Evolutionary conservation across 139 green algal species (phyloP).

Genomic region (Gonium pectorale): DNA sequence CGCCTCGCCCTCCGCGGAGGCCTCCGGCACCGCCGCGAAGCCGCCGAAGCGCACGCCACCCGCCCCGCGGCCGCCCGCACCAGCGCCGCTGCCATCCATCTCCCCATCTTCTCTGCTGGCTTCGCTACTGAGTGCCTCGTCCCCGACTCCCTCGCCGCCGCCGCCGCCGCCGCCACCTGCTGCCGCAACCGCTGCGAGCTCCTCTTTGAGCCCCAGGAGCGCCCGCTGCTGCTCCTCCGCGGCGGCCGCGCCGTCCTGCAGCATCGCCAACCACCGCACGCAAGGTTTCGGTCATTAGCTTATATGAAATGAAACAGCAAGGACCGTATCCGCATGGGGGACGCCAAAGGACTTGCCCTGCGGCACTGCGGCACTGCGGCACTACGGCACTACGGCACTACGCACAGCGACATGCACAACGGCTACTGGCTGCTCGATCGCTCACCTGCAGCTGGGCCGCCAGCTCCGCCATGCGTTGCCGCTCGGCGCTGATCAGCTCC

Average conservation of each 20-base stretch:
- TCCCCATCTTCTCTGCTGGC: neutral
- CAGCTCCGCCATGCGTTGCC: conserved; percentile 29
- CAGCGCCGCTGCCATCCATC: neutral
- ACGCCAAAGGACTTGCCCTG: too few relatives aligned
- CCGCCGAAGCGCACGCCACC: neutral
- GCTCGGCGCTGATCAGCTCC: conserved; percentile 1
- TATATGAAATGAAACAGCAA: too few relatives aligned
- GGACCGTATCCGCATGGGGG: too few relatives aligned
- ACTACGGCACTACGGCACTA: too few relatives aligned
- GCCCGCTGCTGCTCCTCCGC: conserved; percentile 15
- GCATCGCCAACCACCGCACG: too few relatives aligned
- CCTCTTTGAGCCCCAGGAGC: neutral
- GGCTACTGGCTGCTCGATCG: too few relatives aligned
- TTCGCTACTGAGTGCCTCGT: neutral
- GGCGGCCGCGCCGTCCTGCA: neutral
- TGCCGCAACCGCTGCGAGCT: neutral
- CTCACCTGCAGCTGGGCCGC: conserved; percentile 13
- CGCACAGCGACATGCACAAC: too few relatives aligned
- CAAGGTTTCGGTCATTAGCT: too few relatives aligned
- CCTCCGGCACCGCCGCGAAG: neutral
- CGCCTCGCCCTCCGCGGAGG: neutral
- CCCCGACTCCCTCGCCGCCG: neutral
- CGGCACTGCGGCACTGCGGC: too few relatives aligned
- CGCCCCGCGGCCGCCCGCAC: neutral
- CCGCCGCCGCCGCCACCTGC: neutral